Percentiles rank a stretch among this genome's conserved stretches.
phyloP scores from a whole-genome alignment of 257 asterid genomes.

The Oldenlandia corymbosa region DNA sequence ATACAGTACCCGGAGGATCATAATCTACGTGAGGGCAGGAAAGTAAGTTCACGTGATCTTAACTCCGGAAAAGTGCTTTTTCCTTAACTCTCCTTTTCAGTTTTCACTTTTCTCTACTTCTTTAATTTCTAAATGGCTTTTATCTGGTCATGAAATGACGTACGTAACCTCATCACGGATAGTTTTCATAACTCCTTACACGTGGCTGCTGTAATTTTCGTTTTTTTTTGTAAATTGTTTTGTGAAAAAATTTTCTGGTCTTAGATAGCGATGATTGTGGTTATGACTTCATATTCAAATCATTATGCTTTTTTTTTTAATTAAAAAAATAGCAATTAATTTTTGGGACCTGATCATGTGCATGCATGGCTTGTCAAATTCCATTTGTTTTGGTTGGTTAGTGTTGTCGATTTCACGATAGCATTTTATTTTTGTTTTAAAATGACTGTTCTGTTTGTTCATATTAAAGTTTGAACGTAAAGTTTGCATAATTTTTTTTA shows the following conservation, averaged over 20 bases:
- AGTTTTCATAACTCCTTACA: neutral
- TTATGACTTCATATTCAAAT: neutral
- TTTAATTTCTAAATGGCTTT: neutral
- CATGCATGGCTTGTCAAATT: too few species aligned
- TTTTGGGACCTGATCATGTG: too few species aligned
- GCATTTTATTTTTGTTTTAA: too few species aligned
- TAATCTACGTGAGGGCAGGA: constrained; percentile 98
- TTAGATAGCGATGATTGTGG: neutral
- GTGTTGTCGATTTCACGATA: too few species aligned
- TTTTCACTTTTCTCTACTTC: neutral
- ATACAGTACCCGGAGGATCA: constrained; percentile 44
- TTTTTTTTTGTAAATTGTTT: neutral
- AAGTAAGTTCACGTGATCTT: constrained; percentile 55
- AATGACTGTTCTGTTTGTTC: too few species aligned
- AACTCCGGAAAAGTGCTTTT: constrained; percentile 10
- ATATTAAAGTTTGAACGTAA: too few species aligned
- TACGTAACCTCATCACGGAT: neutral
- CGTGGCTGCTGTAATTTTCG: neutral
- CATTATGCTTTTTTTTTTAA: too few species aligned
- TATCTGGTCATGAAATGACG: constrained; percentile 5
- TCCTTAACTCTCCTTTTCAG: constrained; percentile 2
- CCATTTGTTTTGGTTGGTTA: too few species aligned
- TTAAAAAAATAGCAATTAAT: too few species aligned
- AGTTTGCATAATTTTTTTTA: too few species aligned
- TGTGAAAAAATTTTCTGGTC: too few species aligned